A percentile compares a stretch with the other conserved stretches of the same genome.
Evolutionary conservation across 768 basidiomycete genomes (phyloP).

Genomic region (Lepiota brunneoincarnata): DNA sequence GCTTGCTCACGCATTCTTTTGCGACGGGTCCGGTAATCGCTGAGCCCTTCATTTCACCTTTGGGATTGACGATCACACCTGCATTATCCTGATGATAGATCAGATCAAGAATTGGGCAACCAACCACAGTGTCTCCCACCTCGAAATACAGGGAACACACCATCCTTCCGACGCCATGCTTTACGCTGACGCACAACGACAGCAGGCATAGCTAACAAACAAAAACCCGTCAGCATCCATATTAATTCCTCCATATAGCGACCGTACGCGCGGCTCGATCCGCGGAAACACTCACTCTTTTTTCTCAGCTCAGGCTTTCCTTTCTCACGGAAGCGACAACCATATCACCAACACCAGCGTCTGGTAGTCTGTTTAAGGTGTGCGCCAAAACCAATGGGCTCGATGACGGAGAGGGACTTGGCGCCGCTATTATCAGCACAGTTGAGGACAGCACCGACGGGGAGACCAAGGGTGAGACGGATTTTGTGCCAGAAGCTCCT

Average conservation of each 20-base stretch:
- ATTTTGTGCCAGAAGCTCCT: slow-evolving; percentile 91
- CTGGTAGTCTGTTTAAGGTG: slow-evolving; percentile 96
- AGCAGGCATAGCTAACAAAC: slow-evolving; percentile 87
- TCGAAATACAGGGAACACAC: slow-evolving; percentile 99
- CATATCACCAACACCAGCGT: slow-evolving; percentile 95
- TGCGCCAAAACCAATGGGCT: slow-evolving; percentile 93
- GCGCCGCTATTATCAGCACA: slow-evolving; percentile 99
- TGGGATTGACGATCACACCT: slow-evolving; percentile 96
- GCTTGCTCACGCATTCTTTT: slow-evolving; percentile 91
- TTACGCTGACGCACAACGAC: slow-evolving; percentile 98
- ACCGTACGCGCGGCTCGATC: background rate
- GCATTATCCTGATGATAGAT: slow-evolving; percentile 70
- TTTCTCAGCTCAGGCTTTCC: slow-evolving; percentile 99
- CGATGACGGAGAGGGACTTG: slow-evolving; percentile 92
- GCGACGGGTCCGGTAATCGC: slow-evolving; percentile 96
- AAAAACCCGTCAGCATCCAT: slow-evolving; percentile 12
- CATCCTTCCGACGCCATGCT: slow-evolving; percentile 96
- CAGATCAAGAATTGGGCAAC: background rate
- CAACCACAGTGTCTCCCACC: slow-evolving; percentile 37
- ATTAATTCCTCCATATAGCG: background rate
- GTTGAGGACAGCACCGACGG: slow-evolving; percentile 91
- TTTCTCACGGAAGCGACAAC: slow-evolving; percentile 96
- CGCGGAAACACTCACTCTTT: slow-evolving; percentile 75
- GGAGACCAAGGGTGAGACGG: slow-evolving; percentile 92
- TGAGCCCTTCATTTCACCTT: slow-evolving; percentile 99